A percentile compares a stretch with the other conserved stretches of the same genome.
phyloP scores from a whole-genome alignment of 257 asterid genomes.

The Salvia hispanica region DNA sequence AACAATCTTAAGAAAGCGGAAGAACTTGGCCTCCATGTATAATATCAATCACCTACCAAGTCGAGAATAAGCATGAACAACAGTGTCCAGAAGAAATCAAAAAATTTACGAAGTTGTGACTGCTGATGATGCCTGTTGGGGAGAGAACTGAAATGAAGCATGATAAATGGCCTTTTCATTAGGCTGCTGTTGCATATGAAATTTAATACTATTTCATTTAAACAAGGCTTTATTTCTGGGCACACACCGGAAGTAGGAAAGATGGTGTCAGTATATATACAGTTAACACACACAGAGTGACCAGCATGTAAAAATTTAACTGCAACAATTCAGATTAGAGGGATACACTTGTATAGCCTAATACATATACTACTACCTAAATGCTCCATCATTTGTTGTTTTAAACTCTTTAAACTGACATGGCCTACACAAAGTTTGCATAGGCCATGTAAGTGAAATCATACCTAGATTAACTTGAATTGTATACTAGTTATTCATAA shows the following conservation, averaged over 20 bases:
- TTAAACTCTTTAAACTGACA: neutral
- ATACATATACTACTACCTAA: neutral
- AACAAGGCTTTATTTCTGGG: no score
- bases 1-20: slow-evolving; percentile 30
- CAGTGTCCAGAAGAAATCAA: neutral
- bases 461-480: neutral
- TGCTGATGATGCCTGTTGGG: no score
- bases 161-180: neutral
- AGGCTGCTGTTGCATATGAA: neutral
- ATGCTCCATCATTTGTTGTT: neutral
- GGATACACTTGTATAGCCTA: neutral
- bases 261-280: no score
- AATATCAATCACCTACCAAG: slow-evolving; percentile 2
- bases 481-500: neutral
- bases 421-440: neutral
- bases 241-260: no score
- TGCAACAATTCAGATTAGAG: neutral
- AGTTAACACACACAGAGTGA: no score
- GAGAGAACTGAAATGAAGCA: neutral
- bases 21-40: slow-evolving; percentile 32
- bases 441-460: neutral
- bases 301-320: no score
- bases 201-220: neutral
- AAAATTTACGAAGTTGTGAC: neutral
- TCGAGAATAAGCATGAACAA: neutral